A percentile compares a stretch with the other conserved stretches of the same genome.
Evolutionary conservation across 1,284 basidiomycete species (phyloP).

Genomic region (Pascua sp.): DNA sequence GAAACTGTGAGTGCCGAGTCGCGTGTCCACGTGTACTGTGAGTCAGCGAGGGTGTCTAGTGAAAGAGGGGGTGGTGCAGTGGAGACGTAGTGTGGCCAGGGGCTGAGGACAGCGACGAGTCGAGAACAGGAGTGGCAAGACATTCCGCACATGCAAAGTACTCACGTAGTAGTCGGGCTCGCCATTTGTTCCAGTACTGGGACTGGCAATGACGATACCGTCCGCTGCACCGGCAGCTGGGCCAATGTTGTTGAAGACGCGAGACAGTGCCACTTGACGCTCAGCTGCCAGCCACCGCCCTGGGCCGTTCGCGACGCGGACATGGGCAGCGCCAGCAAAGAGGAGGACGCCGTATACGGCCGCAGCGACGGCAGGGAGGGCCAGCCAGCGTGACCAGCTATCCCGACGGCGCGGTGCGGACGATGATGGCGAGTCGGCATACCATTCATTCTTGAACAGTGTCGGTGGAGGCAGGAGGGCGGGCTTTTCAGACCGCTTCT

Average conservation of each 20-base stretch:
- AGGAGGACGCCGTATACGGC: not conserved
- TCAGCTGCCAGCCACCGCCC: constrained; percentile 12
- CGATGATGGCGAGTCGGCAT: not conserved
- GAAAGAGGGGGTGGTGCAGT: too few species aligned
- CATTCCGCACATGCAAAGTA: not conserved
- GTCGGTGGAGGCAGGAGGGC: constrained; percentile 1
- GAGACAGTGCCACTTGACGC: constrained; percentile 17
- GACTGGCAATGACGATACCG: constrained; percentile 51
- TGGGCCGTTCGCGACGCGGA: not conserved
- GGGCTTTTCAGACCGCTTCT: not conserved
- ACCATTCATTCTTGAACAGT: not conserved
- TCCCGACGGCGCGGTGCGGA: too few species aligned
- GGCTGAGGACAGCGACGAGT: not conserved
- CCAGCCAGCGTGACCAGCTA: not conserved
- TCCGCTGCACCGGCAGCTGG: constrained; percentile 40
- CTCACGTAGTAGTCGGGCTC: constrained; percentile 50
- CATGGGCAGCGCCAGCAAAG: not conserved
- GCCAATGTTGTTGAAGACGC: constrained; percentile 42
- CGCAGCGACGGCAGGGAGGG: not conserved
- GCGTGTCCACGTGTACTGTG: constrained; percentile 53
- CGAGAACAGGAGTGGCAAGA: not conserved
- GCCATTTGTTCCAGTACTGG: constrained; percentile 32
- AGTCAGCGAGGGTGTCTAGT: not conserved
- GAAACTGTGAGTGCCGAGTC: constrained; percentile 49
- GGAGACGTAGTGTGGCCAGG: too few species aligned